phyloP scores from a whole-genome alignment of 441 rosid genomes.

The Croton laevigatus region DNA sequence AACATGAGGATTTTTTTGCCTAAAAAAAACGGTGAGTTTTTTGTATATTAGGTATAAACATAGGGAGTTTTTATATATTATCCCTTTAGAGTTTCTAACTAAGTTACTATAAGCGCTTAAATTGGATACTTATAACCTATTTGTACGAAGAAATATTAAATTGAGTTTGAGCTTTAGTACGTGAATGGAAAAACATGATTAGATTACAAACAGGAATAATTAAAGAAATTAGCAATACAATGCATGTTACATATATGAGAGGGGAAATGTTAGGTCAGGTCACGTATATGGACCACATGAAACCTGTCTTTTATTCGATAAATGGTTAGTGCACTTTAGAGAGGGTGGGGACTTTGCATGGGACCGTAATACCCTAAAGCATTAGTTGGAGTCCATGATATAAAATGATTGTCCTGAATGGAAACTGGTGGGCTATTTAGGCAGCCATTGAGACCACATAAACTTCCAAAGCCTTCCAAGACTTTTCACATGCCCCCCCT shows the following conservation, averaged over 20 bases:
- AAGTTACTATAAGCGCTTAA: too few species aligned
- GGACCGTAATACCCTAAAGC: background rate
- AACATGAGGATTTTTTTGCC: too few species aligned
- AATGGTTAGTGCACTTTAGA: background rate
- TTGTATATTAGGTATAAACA: too few species aligned
- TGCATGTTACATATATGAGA: background rate
- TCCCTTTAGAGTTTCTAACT: too few species aligned
- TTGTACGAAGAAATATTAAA: too few species aligned
- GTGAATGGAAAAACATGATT: too few species aligned
- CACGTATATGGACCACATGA: background rate
- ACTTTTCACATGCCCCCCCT: background rate
- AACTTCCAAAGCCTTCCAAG: background rate
- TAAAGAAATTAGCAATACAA: background rate
- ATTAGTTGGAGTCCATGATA: conserved; percentile 22
- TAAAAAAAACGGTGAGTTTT: too few species aligned
- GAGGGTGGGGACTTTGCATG: background rate
- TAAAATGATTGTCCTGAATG: conserved; percentile 13
- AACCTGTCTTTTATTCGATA: background rate
- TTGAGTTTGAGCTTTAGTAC: too few species aligned
- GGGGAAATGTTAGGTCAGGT: background rate
- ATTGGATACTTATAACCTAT: too few species aligned
- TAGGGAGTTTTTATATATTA: too few species aligned
- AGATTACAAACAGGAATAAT: too few species aligned
- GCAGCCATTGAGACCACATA: background rate
- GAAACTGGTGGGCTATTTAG: background rate